These are phyloP conservation scores for Stachybotrys echinatus DNA, from an alignment of 2,329 filamentous ascomycete species.

Conservation along the genomic window DNA sequence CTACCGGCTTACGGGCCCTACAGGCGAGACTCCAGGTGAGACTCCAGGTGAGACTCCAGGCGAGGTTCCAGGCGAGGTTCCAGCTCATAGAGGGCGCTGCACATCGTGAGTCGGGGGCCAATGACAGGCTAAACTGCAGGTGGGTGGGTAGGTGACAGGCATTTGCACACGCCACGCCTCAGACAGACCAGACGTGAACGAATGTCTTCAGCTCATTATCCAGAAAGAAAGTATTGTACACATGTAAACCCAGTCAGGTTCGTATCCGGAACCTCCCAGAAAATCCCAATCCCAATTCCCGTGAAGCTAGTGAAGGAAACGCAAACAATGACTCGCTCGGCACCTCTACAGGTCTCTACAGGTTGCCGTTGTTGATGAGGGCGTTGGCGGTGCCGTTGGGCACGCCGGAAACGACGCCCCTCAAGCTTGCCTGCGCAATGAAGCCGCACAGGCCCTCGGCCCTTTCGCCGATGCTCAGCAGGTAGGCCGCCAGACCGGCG, in stretches of 20 bases:
- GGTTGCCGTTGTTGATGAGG: constrained; percentile 49
- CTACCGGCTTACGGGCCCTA: no score
- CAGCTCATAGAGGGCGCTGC: no score
- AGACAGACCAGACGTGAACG: background rate
- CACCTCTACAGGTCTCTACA: background rate
- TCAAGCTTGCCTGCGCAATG: constrained; percentile 36
- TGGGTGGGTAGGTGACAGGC: no score
- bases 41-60: no score
- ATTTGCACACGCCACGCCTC: no score
- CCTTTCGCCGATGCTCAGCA: constrained; percentile 34
- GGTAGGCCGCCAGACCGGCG: constrained; percentile 34
- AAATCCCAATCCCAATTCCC: background rate
- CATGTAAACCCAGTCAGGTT: background rate
- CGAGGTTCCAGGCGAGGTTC: no score
- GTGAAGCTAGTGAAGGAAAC: background rate
- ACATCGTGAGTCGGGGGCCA: no score
- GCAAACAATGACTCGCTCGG: background rate
- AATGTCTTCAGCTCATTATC: background rate
- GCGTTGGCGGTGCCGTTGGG: constrained; percentile 42
- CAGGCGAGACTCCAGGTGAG: no score
- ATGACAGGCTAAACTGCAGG: no score
- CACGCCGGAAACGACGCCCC: constrained; percentile 32
- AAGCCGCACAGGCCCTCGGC: constrained; percentile 42
- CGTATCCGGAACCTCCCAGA: background rate
- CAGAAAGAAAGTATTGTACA: background rate